A percentile compares a stretch with the other conserved stretches of the same genome.
Evolutionary conservation across 441 rosid genomes (phyloP).

Genomic region (Mallotus japonicus): DNA sequence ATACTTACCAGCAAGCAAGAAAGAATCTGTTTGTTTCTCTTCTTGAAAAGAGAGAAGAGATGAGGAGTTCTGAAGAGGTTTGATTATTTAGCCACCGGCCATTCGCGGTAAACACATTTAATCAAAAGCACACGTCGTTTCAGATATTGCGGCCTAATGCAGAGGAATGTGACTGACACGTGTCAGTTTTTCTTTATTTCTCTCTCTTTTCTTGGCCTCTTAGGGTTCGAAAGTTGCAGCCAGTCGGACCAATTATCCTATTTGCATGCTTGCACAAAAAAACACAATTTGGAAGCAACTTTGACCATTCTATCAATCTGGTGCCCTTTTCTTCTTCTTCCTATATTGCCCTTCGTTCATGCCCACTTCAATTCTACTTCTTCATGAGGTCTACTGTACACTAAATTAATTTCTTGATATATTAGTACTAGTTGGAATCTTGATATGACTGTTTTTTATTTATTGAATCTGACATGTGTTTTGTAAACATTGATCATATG

Average conservation of each 20-base stretch:
- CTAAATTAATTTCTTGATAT: no score
- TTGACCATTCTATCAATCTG: conserved; percentile 45
- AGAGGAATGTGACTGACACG: conserved; percentile 57
- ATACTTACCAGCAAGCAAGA: background rate
- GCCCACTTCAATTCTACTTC: background rate
- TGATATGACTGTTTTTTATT: background rate
- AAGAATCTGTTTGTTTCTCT: background rate
- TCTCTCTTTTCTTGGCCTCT: conserved; percentile 3
- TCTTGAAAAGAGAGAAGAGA: conserved; percentile 23
- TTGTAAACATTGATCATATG: background rate
- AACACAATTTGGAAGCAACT: conserved; percentile 31
- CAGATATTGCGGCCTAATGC: conserved; percentile 55
- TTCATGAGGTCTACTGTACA: no score
- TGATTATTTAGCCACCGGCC: conserved; percentile 40
- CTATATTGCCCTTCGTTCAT: conserved; percentile 13
- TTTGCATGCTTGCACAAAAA: conserved; percentile 62
- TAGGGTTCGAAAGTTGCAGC: conserved; percentile 22
- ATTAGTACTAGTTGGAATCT: background rate
- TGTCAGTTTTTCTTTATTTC: conserved; percentile 27
- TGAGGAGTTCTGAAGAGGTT: background rate
- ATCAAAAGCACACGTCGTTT: conserved; percentile 41
- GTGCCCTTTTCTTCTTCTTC: background rate
- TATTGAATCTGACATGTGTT: conserved; percentile 12
- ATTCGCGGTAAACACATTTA: conserved; percentile 29
- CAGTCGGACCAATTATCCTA: conserved; percentile 44